phyloP scores from a whole-genome alignment of 768 basidiomycete species.

The Trametes meyenii region DNA sequence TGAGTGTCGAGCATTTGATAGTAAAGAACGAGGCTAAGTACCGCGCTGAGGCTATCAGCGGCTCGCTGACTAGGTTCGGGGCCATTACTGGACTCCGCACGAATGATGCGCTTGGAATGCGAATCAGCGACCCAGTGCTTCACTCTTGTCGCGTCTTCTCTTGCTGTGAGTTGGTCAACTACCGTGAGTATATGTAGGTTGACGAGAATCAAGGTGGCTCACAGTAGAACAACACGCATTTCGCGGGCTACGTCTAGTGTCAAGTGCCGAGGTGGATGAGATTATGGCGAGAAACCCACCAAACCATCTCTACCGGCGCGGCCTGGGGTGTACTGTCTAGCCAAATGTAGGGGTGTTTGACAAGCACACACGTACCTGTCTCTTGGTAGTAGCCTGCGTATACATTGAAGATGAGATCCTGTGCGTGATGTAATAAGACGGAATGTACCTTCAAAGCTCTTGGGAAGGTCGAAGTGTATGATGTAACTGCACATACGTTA shows the following conservation, averaged over 20 bases:
- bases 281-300: constrained; percentile 41
- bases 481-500: constrained; percentile 54
- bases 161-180: constrained; percentile 45
- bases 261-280: background rate
- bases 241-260: constrained; percentile 56
- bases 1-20: background rate
- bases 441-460: constrained; percentile 73
- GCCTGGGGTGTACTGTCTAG: constrained; percentile 44
- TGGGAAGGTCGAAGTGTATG: constrained; percentile 81
- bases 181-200: background rate
- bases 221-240: constrained; percentile 86
- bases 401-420: background rate
- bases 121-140: constrained; percentile 52
- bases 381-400: constrained; percentile 81
- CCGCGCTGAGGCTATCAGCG: constrained; percentile 62
- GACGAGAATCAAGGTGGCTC: constrained; percentile 26
- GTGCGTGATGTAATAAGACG: background rate
- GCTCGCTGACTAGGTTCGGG: constrained; percentile 70
- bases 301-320: constrained; percentile 78
- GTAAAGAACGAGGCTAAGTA: constrained; percentile 37
- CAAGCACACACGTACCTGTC: constrained; percentile 52
- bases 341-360: constrained; percentile 9
- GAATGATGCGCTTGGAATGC: constrained; percentile 47
- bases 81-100: constrained; percentile 47
- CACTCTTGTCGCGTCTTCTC: constrained; percentile 70